Conservation (phyloP, 2,329 filamentous ascomycete genomes). For the Verticillium dahliae region DNA sequence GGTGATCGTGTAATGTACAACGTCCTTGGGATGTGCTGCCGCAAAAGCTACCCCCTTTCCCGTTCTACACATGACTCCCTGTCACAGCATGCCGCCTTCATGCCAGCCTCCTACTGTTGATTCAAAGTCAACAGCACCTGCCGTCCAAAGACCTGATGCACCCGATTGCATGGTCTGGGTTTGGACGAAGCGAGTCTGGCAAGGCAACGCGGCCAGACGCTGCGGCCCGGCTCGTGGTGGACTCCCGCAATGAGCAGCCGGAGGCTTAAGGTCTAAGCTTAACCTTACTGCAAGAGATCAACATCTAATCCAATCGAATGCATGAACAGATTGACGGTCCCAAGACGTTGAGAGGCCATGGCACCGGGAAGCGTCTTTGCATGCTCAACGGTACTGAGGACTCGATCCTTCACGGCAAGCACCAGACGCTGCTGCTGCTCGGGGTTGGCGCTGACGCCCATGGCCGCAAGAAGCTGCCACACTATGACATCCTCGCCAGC, state of each 20-base stretch:
- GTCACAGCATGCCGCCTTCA: neutral
- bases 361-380: constrained; percentile 85
- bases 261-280: constrained; percentile 8
- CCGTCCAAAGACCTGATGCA: neutral
- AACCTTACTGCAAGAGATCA: constrained; percentile 50
- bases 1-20: neutral
- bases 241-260: neutral
- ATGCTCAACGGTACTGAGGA: constrained; percentile 88
- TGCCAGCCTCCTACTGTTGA: neutral
- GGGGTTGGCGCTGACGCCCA: constrained; percentile 86
- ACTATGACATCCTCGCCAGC: constrained; percentile 91
- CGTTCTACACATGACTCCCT: neutral
- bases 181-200: neutral
- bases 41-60: neutral
- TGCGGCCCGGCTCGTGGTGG: neutral
- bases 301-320: constrained; percentile 97
- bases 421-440: constrained; percentile 95
- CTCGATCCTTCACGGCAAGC: constrained; percentile 92
- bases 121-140: neutral
- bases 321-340: constrained; percentile 98
- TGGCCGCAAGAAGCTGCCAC: constrained; percentile 94
- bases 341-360: constrained; percentile 75
- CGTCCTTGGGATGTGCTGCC: neutral
- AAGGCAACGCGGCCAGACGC: neutral
- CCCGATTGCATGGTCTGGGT: neutral